phyloP scores from a whole-genome alignment of 2,329 filamentous ascomycete species.

The Neonectria punicea region DNA sequence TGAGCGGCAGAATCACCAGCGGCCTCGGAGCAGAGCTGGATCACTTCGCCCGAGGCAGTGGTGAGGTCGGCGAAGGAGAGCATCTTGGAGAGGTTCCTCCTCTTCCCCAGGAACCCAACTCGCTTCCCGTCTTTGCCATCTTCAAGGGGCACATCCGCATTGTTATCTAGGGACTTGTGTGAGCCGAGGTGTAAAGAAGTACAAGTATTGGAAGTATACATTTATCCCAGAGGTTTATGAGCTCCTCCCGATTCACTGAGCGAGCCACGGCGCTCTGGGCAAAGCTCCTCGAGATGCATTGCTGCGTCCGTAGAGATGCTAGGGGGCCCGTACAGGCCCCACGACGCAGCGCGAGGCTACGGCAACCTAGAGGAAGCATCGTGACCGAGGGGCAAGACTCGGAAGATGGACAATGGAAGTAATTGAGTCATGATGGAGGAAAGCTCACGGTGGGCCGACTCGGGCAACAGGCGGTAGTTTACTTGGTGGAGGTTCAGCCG shows the following conservation, averaged over 20 bases:
- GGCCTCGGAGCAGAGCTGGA: slow-evolving; percentile 58
- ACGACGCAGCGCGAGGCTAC: slow-evolving; percentile 35
- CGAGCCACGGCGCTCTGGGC: slow-evolving; percentile 33
- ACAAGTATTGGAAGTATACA: slow-evolving; percentile 37
- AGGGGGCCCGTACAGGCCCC: slow-evolving; percentile 13
- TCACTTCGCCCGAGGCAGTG: slow-evolving; percentile 50
- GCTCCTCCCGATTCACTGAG: slow-evolving; percentile 34
- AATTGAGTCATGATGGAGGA: slow-evolving; percentile 37
- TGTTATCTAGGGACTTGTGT: slow-evolving; percentile 40
- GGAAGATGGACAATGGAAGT: slow-evolving; percentile 11
- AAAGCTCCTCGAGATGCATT: slow-evolving; percentile 37
- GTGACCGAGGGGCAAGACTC: slow-evolving; percentile 27
- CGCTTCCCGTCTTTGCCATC: slow-evolving; percentile 29
- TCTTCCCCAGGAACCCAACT: slow-evolving; percentile 76
- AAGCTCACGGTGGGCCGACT: slow-evolving; percentile 34
- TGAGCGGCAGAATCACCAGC: slow-evolving; percentile 51
- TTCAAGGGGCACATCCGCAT: slow-evolving; percentile 35
- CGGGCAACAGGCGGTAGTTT: slow-evolving; percentile 4
- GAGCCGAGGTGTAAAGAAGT: background rate
- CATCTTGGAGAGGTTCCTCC: slow-evolving; percentile 73
- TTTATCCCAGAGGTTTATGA: slow-evolving; percentile 45
- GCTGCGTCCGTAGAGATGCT: slow-evolving; percentile 21
- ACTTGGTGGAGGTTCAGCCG: slow-evolving; percentile 35
- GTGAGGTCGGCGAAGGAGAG: slow-evolving; percentile 75
- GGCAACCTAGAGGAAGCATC: slow-evolving; percentile 41